Evolutionary conservation across 768 basidiomycete species (phyloP), one percentile per base, ranked within the genome.

Genomic region (Pleurotus pulmonarius): DNA sequence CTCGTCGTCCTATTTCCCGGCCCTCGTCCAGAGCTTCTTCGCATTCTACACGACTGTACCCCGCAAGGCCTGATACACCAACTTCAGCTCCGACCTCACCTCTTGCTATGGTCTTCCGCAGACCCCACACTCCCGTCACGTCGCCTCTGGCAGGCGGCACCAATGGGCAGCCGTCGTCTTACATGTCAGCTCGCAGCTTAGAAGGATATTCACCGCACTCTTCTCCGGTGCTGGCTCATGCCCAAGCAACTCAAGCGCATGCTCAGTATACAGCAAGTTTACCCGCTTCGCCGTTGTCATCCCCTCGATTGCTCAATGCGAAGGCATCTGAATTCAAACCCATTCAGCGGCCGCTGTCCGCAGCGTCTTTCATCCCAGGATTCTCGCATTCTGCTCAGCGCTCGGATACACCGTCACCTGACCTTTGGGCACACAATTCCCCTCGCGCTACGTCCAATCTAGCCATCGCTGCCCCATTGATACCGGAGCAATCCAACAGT

Each of bases 281-380:
- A 46, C 90, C 91, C 5, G 81, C 90, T 0, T 94, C 93, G 0
- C 94, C 94, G 0, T 70, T 93, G 9, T 88, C 90, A 0, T 92
- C 93, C 1, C 92, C 94, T 5, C 83, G 91, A 16, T 75, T 93
- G 20, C 79, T 96, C 51, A 95, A 87, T 64, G 94, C 94, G 43
- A 95, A 94, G 72, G 93, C 94, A 1, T 83, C 79, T 38, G 92
- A 94, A 67, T 95, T 95, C 71, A 89, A 85, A 62, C 94, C 94
- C 15, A 87, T 90, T 38, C 86, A 82, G 26, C 83, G 90, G 2
- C 90, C 93, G 0, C 78, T 92, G 24, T 89, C 88, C 6, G 87
- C 91, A 1, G 84, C 85, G 29, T 85, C 83, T 18, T 86, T 79
- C 29, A 82, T 79, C 65, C 86, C 81, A 49, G 79, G 70, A 56